phyloP scores from a whole-genome alignment of 164 flowering plant species.

The Echeveria elegans region DNA sequence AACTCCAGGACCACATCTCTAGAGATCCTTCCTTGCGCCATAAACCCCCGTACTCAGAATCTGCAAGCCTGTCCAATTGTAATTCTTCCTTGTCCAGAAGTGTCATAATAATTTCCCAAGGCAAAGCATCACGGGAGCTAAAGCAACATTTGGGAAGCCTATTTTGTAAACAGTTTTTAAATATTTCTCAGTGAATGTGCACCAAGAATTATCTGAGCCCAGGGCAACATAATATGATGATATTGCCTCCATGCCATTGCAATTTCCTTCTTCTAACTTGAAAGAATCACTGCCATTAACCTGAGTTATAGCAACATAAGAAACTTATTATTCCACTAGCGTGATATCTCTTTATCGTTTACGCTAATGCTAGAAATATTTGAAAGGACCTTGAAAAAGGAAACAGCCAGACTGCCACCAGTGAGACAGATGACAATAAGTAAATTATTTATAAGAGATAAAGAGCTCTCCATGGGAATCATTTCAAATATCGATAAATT shows the following conservation, averaged over 20 bases:
- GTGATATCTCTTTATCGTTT: not conserved
- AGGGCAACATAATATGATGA: conserved; percentile 80
- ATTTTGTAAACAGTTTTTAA: conserved; percentile 60
- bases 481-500: not conserved
- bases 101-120: conserved; percentile 56
- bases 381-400: not conserved
- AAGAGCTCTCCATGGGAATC: not conserved
- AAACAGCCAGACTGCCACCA: not conserved
- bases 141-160: conserved; percentile 75
- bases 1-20: conserved; percentile 97
- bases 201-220: conserved; percentile 94
- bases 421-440: too few species aligned
- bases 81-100: conserved; percentile 60
- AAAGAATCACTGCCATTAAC: conserved; percentile 30
- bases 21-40: conserved; percentile 89
- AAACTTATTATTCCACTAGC: not conserved
- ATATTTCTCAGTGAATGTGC: conserved; percentile 84
- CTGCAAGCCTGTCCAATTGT: conserved; percentile 71
- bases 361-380: not conserved
- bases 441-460: not conserved
- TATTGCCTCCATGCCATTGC: conserved; percentile 13
- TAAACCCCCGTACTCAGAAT: conserved; percentile 67
- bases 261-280: conserved; percentile 19
- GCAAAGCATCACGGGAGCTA: conserved; percentile 67
- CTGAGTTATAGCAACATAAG: conserved; percentile 18